These are phyloP conservation scores for Cubamyces lactineus DNA, from an alignment of 768 basidiomycete genomes.

Conservation along the genomic window DNA sequence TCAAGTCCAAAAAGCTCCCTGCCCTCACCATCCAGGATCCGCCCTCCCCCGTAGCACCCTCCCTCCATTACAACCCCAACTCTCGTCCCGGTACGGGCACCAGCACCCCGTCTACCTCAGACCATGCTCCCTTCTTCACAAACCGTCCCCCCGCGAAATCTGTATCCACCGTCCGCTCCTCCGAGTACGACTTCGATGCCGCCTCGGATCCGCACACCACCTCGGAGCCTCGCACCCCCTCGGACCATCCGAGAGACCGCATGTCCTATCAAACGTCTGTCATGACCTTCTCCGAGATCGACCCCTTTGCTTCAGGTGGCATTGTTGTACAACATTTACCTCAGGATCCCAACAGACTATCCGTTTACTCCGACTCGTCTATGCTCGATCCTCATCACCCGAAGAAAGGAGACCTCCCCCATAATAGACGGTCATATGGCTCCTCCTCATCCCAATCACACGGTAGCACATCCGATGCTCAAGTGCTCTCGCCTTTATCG, in stretches of 20 bases:
- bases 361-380: constrained; percentile 57
- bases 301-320: constrained; percentile 63
- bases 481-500: constrained; percentile 19
- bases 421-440: constrained; percentile 55
- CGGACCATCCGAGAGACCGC: constrained; percentile 42
- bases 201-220: constrained; percentile 32
- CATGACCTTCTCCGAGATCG: constrained; percentile 62
- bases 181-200: constrained; percentile 46
- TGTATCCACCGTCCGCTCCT: constrained; percentile 58
- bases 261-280: constrained; percentile 52
- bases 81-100: constrained; percentile 20
- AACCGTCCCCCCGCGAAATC: constrained; percentile 55
- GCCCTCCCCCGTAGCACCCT: constrained; percentile 33
- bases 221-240: constrained; percentile 55
- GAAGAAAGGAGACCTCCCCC: constrained; percentile 39
- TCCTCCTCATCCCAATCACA: constrained; percentile 63
- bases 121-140: constrained; percentile 33
- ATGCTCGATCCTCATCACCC: constrained; percentile 47
- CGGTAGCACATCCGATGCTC: constrained; percentile 26
- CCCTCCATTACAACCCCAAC: constrained; percentile 10
- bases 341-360: constrained; percentile 51
- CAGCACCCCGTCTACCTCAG: constrained; percentile 23
- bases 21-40: constrained; percentile 57
- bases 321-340: constrained; percentile 44
- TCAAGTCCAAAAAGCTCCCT: constrained; percentile 62